These are phyloP conservation scores for Penicillium sp. DNA, from an alignment of 2,329 filamentous ascomycete genomes.

Conservation along the genomic window DNA sequence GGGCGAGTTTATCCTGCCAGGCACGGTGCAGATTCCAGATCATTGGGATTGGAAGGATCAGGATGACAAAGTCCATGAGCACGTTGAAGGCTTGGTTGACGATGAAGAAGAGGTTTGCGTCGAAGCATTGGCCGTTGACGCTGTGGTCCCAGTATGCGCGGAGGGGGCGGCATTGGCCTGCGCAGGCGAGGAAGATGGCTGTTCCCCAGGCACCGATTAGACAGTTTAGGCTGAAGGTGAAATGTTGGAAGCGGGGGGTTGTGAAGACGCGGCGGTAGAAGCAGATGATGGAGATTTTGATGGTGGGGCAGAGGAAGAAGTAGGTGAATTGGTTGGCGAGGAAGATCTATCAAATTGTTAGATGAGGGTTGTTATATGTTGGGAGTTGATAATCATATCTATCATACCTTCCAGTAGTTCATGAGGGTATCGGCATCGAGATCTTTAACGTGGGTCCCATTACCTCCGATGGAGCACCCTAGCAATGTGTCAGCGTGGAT, in stretches of 20 bases:
- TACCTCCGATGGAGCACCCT: constrained; percentile 44
- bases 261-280: constrained; percentile 45
- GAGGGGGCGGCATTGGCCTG: constrained; percentile 40
- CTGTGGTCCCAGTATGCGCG: constrained; percentile 40
- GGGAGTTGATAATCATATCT: neutral
- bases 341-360: constrained; percentile 35
- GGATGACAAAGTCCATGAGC: constrained; percentile 42
- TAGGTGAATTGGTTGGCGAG: constrained; percentile 45
- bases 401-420: constrained; percentile 43
- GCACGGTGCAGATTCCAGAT: constrained; percentile 43
- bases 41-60: constrained; percentile 41
- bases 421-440: constrained; percentile 32
- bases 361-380: neutral
- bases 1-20: constrained; percentile 45
- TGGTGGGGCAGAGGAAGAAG: constrained; percentile 40
- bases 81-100: constrained; percentile 44
- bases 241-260: constrained; percentile 36
- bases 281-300: constrained; percentile 45
- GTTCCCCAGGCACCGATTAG: constrained; percentile 39
- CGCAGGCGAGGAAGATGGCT: constrained; percentile 42
- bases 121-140: constrained; percentile 36
- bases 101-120: constrained; percentile 39
- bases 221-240: constrained; percentile 36
- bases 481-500: constrained; percentile 19
- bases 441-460: constrained; percentile 34